Percentiles rank a stretch among this genome's conserved stretches.
Evolutionary conservation across 2,329 filamentous ascomycete species (phyloP).

Genomic region (Cytospora schulzeri): DNA sequence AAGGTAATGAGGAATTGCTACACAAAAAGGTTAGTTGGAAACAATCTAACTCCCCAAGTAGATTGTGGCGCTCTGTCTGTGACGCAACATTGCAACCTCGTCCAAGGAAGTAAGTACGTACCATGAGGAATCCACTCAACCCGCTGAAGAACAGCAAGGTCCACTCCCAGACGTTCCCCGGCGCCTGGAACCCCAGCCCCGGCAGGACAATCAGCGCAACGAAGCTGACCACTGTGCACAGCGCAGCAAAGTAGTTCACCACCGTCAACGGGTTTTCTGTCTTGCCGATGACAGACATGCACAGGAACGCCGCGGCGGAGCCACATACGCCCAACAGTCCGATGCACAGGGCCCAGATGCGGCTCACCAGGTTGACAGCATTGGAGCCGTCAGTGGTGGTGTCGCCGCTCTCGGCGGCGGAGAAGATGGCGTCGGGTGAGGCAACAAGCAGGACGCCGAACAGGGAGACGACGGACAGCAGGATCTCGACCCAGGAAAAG

Average conservation of each 20-base stretch:
- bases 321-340: constrained; percentile 14
- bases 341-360: constrained; percentile 9
- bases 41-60: neutral
- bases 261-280: constrained; percentile 9
- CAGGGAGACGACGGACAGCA: constrained; percentile 13
- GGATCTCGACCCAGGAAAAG: constrained; percentile 3
- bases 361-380: neutral
- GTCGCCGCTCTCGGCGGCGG: neutral
- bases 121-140: constrained; percentile 18
- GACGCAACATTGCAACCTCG: neutral
- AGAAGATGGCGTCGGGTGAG: constrained; percentile 5
- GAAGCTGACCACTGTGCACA: constrained; percentile 11
- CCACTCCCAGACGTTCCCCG: constrained; percentile 13
- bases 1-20: constrained; percentile 20
- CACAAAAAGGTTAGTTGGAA: neutral
- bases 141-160: constrained; percentile 14
- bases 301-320: constrained; percentile 15
- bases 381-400: neutral
- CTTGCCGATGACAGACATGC: constrained; percentile 19
- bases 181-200: constrained; percentile 2
- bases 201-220: constrained; percentile 8
- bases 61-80: neutral
- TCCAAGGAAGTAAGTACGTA: neutral
- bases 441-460: constrained; percentile 13
- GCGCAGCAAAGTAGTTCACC: constrained; percentile 17